Evolutionary conservation across 768 basidiomycete genomes (phyloP).

Genomic region (Suillus lakei): DNA sequence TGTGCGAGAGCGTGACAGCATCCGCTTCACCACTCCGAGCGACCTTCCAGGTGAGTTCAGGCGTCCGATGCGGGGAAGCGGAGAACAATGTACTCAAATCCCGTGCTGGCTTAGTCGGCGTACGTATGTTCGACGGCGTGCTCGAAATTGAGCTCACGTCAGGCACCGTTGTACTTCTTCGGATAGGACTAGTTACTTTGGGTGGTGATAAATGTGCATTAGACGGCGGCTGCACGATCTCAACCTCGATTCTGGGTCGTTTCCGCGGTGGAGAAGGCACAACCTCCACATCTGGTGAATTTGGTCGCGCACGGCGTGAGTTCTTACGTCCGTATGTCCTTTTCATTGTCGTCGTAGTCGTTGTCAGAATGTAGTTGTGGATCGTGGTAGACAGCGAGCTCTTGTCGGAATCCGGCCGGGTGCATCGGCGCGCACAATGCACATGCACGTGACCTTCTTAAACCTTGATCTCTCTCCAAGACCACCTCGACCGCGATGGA

Average conservation of each 20-base stretch:
- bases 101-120: slow-evolving; percentile 36
- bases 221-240: slow-evolving; percentile 24
- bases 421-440: not conserved
- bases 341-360: slow-evolving; percentile 27
- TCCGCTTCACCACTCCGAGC: slow-evolving; percentile 60
- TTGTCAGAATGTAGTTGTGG: not conserved
- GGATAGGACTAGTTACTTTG: slow-evolving; percentile 6
- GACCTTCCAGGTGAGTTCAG: slow-evolving; percentile 41
- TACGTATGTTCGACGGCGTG: slow-evolving; percentile 11
- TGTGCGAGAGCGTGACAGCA: slow-evolving; percentile 73
- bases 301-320: slow-evolving; percentile 18
- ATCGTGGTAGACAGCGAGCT: slow-evolving; percentile 3
- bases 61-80: slow-evolving; percentile 31
- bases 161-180: slow-evolving; percentile 6
- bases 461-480: slow-evolving; percentile 7
- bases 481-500: slow-evolving; percentile 47
- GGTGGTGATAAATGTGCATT: slow-evolving; percentile 3
- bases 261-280: slow-evolving; percentile 28
- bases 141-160: not conserved
- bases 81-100: slow-evolving; percentile 55
- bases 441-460: slow-evolving; percentile 1
- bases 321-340: slow-evolving; percentile 42
- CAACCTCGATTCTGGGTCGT: slow-evolving; percentile 36
- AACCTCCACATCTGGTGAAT: not conserved
- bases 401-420: slow-evolving; percentile 6